Percentiles rank a stretch among this genome's conserved stretches.
Evolutionary conservation across 2,329 filamentous ascomycete species (phyloP).

Genomic region (Fusarium denticulatum): DNA sequence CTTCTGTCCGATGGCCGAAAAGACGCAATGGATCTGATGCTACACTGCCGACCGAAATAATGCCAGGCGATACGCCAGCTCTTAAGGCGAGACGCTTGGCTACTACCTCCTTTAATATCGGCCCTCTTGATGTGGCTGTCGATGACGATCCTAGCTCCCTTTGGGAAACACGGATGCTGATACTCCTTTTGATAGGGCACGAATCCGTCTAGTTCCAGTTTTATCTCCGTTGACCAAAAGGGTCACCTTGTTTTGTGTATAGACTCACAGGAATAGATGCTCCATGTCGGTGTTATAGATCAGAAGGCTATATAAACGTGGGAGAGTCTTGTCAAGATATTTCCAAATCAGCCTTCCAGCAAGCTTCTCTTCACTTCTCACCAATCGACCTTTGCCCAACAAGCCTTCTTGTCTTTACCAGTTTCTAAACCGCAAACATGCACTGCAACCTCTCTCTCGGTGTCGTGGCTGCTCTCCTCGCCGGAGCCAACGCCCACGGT

Average conservation of each 20-base stretch:
- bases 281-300: not conserved
- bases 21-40: not conserved
- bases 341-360: not conserved
- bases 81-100: constrained; percentile 13
- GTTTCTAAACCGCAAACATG: constrained; percentile 8
- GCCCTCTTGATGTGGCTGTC: not conserved
- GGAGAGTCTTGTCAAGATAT: not conserved
- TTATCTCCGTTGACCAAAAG: constrained; percentile 29
- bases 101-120: constrained; percentile 22
- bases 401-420: not conserved
- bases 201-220: constrained; percentile 18
- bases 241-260: constrained; percentile 8
- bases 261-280: not conserved
- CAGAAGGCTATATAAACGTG: constrained; percentile 19
- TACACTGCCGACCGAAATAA: not conserved
- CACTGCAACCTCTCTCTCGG: constrained; percentile 20
- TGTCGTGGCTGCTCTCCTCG: constrained; percentile 38
- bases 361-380: constrained; percentile 6
- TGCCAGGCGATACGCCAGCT: constrained; percentile 5
- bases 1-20: constrained; percentile 20
- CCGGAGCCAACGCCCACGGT: constrained; percentile 44
- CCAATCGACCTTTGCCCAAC: not conserved
- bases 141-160: constrained; percentile 10
- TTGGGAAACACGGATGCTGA: constrained; percentile 21
- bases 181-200: constrained; percentile 24